Evolutionary conservation across 768 basidiomycete species (phyloP), one percentile per base, ranked within the genome.

Genomic region (Mycena filopes): DNA sequence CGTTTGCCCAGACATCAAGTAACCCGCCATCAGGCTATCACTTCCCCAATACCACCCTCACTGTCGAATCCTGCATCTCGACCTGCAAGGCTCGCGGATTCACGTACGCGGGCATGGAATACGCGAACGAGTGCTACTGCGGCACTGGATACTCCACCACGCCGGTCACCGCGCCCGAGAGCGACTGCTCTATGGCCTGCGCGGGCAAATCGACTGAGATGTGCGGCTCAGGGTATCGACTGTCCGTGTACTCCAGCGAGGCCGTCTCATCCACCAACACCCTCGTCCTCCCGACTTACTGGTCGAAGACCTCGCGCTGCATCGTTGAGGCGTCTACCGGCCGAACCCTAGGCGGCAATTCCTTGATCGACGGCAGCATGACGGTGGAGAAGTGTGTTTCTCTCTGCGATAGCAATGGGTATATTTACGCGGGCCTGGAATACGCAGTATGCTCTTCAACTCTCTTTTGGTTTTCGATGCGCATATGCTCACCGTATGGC

Each of bases 361-460:
- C 53, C n/a, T 46, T 18, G 36, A 28, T 46, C 29, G 65, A 66
- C 20, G 18, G 38, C 3, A 53, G 28, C 0, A 66, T 66, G 65
- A 66, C 65, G 21, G 46, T 66, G 33, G 65, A 60, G 45, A 66
- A 50, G 38, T 66, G 65, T 31, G 65, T 55, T 31, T 23, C 33
- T 15, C 18, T 60, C 6, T 60, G 65, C 45, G 65, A 66, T 21
- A 55, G 6, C 36, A 56, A 53, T 20, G 65, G 65, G 15, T 66
- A 55, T 47, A 45, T 25, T 18, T 61, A 55, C 23, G 65, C 65
- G 21, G 65, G 65, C 0, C 9, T 56, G 45, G 38, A 66, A 51
- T 66, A 26, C 41, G 58, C 46, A 53, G 65, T 56, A 25, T 6
- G 56, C 28, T 21, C 8, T 29, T n/a, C n/a, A n/a, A n/a, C n/a